Evolutionary conservation across 192 early-diverging fungal genomes (phyloP).

Genomic region (Entophlyctis luteolus): DNA sequence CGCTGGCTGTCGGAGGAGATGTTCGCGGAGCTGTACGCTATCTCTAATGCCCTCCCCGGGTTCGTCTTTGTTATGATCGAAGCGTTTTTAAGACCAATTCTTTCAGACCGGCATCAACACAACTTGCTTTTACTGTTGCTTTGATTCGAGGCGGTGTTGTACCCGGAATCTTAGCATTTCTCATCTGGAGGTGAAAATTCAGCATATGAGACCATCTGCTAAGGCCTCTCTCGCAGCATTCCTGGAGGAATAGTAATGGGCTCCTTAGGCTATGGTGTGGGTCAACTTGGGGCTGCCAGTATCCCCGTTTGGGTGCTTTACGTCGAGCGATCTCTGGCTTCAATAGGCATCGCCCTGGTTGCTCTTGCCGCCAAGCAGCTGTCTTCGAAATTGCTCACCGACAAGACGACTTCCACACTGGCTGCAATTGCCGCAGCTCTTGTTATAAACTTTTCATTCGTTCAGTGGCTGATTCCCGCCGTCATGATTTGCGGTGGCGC

Average conservation of each 20-base stretch:
- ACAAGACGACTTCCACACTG: constrained; percentile 1
- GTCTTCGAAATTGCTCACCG: constrained; percentile 8
- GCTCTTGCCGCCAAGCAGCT: constrained; percentile 48
- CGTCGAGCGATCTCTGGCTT: constrained; percentile 49
- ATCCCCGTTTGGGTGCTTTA: constrained; percentile 39
- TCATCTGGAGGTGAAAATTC: constrained; percentile 38
- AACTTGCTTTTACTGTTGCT: constrained; percentile 42
- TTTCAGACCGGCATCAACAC: constrained; percentile 27
- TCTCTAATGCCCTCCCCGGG: constrained; percentile 63
- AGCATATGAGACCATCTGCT: neutral
- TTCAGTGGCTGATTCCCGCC: constrained; percentile 50
- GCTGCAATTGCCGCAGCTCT: constrained; percentile 5
- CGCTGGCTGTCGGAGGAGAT: constrained; percentile 51
- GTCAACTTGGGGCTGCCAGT: constrained; percentile 20
- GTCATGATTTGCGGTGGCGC: constrained; percentile 51
- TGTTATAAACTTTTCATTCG: constrained; percentile 24
- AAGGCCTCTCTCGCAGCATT: constrained; percentile 27
- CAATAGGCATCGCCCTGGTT: constrained; percentile 59
- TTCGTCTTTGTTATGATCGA: no score
- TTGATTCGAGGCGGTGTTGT: constrained; percentile 36
- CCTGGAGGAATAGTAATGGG: constrained; percentile 59
- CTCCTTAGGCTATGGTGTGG: constrained; percentile 44
- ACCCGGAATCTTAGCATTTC: constrained; percentile 33
- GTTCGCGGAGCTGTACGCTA: constrained; percentile 65
- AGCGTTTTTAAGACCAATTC: no score